phyloP scores from a whole-genome alignment of 495 filamentous ascomycete species.

The Friedmanniomyces endolithicus region DNA sequence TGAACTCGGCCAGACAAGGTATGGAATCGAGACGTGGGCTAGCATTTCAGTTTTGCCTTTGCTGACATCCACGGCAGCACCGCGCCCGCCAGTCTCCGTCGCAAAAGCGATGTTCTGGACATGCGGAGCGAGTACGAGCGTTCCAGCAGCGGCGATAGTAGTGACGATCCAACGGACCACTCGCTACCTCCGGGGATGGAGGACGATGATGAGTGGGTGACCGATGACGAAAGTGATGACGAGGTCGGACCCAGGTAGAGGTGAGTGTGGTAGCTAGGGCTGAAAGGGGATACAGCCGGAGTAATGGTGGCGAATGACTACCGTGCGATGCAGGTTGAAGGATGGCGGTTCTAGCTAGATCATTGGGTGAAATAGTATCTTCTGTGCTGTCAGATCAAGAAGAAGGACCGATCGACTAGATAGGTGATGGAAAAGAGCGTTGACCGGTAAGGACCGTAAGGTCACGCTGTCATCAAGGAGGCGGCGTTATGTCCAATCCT shows the following conservation, averaged over 20 bases:
- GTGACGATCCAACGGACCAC: background rate
- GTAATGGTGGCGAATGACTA: background rate
- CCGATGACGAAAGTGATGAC: constrained; percentile 1
- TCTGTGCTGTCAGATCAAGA: background rate
- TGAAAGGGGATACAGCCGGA: background rate
- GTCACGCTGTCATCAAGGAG: constrained; percentile 45
- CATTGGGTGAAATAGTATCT: no score
- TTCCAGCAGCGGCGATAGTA: background rate
- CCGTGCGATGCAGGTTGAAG: background rate
- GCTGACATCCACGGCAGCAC: background rate
- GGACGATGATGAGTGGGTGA: background rate
- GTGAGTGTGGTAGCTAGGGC: background rate
- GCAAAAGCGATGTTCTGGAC: background rate
- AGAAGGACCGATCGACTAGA: background rate
- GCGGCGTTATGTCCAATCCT: constrained; percentile 61
- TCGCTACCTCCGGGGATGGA: background rate
- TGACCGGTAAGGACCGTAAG: background rate
- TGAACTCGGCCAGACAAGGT: background rate
- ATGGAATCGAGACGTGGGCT: background rate
- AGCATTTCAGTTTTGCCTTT: background rate
- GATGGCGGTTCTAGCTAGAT: no score
- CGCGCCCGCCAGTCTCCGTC: background rate
- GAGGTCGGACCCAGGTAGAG: background rate
- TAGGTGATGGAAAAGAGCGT: background rate
- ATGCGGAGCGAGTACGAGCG: background rate